Evolutionary conservation across 768 basidiomycete species (phyloP).

Genomic region (Lactarius evosmus): DNA sequence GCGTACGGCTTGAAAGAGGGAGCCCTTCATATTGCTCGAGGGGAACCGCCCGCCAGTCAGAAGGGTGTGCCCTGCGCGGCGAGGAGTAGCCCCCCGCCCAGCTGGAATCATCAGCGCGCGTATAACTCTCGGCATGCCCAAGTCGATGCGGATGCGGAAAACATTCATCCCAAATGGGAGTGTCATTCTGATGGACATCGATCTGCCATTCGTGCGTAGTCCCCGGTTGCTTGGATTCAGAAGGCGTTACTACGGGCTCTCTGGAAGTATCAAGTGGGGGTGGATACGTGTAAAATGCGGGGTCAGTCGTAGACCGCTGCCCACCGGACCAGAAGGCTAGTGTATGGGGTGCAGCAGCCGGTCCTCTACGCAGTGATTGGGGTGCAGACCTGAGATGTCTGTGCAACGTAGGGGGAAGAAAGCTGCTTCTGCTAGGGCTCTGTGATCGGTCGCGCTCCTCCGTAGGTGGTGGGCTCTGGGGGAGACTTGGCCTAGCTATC

Average conservation of each 20-base stretch:
- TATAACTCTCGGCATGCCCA: conserved; percentile 27
- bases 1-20: conserved; percentile 12
- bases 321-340: conserved; percentile 12
- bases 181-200: conserved; percentile 9
- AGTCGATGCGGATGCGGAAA: conserved; percentile 18
- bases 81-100: conserved; percentile 4
- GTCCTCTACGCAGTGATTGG: conserved; percentile 14
- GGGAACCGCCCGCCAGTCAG: conserved; percentile 17
- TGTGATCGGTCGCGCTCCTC: conserved; percentile 19
- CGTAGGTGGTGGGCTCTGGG: conserved; percentile 18
- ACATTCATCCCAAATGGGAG: conserved; percentile 15
- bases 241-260: background rate
- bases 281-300: conserved; percentile 31
- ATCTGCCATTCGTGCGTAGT: conserved; percentile 12
- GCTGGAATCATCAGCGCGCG: conserved; percentile 23
- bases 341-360: conserved; percentile 4
- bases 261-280: conserved; percentile 23
- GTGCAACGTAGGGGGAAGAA: conserved; percentile 50
- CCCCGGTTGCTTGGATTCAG: conserved; percentile 7
- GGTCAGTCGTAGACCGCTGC: conserved; percentile 29
- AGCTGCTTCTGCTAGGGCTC: conserved; percentile 44
- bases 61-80: conserved; percentile 8
- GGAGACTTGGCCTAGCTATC: conserved; percentile 1
- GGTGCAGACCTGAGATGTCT: conserved; percentile 40
- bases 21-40: conserved; percentile 5